These are phyloP conservation scores for Darksidea phi DNA, from an alignment of 495 filamentous ascomycete species.

Conservation along the genomic window DNA sequence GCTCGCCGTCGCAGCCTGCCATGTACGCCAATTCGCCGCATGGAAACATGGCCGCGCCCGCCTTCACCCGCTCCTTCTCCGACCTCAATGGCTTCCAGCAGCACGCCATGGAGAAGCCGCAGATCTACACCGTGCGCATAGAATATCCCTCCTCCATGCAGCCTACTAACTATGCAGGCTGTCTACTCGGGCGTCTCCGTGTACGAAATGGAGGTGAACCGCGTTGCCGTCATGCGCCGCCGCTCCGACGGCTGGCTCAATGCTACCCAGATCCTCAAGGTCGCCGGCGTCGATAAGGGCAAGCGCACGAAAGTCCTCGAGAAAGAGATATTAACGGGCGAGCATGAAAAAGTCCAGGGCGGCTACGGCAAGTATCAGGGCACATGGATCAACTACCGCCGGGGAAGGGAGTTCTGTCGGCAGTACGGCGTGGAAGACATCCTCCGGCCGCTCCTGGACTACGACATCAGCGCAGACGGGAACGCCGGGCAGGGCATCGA, in stretches of 20 bases:
- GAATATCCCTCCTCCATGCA: neutral
- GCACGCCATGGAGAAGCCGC: slow-evolving; percentile 59
- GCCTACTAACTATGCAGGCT: slow-evolving; percentile 56
- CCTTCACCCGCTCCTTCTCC: slow-evolving; percentile 46
- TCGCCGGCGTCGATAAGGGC: slow-evolving; percentile 93
- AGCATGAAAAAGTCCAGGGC: slow-evolving; percentile 97
- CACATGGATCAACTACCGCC: slow-evolving; percentile 91
- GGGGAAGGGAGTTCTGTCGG: slow-evolving; percentile 86
- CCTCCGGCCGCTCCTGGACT: slow-evolving; percentile 78
- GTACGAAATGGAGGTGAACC: slow-evolving; percentile 96
- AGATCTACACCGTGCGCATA: slow-evolving; percentile 71
- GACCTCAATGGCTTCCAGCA: slow-evolving; percentile 52
- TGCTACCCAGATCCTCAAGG: slow-evolving; percentile 61
- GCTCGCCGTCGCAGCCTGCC: slow-evolving; percentile 25
- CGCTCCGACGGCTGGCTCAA: slow-evolving; percentile 58
- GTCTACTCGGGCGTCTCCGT: slow-evolving; percentile 92
- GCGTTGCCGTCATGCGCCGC: slow-evolving; percentile 88
- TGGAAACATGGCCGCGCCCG: slow-evolving; percentile 26
- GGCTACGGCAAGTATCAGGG: slow-evolving; percentile 99
- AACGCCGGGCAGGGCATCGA: slow-evolving; percentile 61
- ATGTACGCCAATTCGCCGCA: slow-evolving; percentile 35
- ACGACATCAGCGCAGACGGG: slow-evolving; percentile 81
- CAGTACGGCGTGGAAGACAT: slow-evolving; percentile 92
- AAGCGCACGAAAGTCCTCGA: slow-evolving; percentile 96
- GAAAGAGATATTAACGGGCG: slow-evolving; percentile 92